phyloP scores from a whole-genome alignment of 2,329 filamentous ascomycete genomes.

The Cercospora sp. region DNA sequence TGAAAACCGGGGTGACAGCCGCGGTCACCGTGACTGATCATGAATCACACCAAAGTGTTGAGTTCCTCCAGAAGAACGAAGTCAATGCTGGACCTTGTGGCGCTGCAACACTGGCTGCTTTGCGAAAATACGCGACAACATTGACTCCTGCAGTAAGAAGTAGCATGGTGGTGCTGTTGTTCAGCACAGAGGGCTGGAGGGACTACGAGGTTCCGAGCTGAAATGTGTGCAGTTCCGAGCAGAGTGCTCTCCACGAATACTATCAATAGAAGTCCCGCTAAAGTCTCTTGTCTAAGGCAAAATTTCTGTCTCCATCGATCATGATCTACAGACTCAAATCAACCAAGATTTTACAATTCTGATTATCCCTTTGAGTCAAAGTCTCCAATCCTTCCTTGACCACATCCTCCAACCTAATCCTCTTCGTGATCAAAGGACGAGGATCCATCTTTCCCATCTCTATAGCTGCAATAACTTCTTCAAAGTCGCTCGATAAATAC shows the following conservation, averaged over 20 bases:
- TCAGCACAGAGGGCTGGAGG: slow-evolving; percentile 66
- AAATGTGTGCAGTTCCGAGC: not conserved
- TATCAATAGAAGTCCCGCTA: not conserved
- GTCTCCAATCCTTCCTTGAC: slow-evolving; percentile 12
- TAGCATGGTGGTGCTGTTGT: slow-evolving; percentile 62
- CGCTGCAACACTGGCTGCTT: slow-evolving; percentile 58
- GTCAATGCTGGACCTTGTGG: slow-evolving; percentile 65
- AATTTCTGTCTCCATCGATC: not conserved
- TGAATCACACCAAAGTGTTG: slow-evolving; percentile 62
- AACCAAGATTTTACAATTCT: slow-evolving; percentile 19
- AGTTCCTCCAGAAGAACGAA: slow-evolving; percentile 52
- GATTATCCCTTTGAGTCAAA: slow-evolving; percentile 9
- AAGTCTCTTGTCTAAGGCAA: not conserved
- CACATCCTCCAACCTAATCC: slow-evolving; percentile 15
- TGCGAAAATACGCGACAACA: slow-evolving; percentile 49
- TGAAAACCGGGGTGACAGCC: slow-evolving; percentile 61
- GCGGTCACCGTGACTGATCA: slow-evolving; percentile 61
- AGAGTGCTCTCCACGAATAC: not conserved
- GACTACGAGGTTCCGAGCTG: slow-evolving; percentile 49
- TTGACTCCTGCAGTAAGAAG: slow-evolving; percentile 44
- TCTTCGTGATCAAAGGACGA: slow-evolving; percentile 13
- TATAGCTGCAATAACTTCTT: slow-evolving; percentile 15
- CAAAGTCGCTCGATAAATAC: slow-evolving; percentile 10
- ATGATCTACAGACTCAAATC: slow-evolving; percentile 8
- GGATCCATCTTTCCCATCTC: slow-evolving; percentile 4